Conservation (phyloP, 805 yeast species). For the Pichia rugopelliculosa region DNA sequence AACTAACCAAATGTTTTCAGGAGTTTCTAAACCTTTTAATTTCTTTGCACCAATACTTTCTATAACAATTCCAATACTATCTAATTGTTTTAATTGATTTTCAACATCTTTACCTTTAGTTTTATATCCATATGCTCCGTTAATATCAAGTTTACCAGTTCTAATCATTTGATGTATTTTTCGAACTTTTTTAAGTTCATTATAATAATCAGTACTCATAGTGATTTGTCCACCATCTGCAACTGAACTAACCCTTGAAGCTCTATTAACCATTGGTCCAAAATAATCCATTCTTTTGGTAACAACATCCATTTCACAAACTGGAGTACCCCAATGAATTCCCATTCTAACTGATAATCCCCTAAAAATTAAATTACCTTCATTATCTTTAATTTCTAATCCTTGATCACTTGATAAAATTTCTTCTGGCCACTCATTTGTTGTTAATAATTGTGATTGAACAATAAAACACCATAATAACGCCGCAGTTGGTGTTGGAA, state of each 20-base stretch:
- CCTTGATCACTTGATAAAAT: conserved; percentile 82
- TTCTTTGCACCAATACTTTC: conserved; percentile 77
- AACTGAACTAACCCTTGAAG: conserved; percentile 86
- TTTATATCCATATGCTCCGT: conserved; percentile 37
- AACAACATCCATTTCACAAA: conserved; percentile 88
- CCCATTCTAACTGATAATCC: conserved; percentile 98
- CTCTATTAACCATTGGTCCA: conserved; percentile 97
- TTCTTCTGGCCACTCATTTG: conserved; percentile 94
- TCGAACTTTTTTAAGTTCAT: conserved; percentile 57
- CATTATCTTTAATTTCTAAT: conserved; percentile 60
- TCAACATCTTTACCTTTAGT: conserved; percentile 39
- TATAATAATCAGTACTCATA: conserved; percentile 71
- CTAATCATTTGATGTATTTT: conserved; percentile 37
- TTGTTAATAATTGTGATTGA: conserved; percentile 67
- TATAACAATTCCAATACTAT: conserved; percentile 61
- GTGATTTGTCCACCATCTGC: conserved; percentile 99
- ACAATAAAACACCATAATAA: conserved; percentile 91
- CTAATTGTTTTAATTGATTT: conserved; percentile 55
- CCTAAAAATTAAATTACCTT: conserved; percentile 56
- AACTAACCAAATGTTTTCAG: conserved; percentile 73
- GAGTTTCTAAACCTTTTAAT: conserved; percentile 89
- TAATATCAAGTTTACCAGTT: conserved; percentile 24
- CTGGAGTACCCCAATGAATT: conserved; percentile 96
- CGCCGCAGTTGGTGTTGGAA: conserved; percentile 87
- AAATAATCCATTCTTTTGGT: conserved; percentile 97